phyloP scores from a whole-genome alignment of 2,329 filamentous ascomycete species.

The Monilinia aucupariae region DNA sequence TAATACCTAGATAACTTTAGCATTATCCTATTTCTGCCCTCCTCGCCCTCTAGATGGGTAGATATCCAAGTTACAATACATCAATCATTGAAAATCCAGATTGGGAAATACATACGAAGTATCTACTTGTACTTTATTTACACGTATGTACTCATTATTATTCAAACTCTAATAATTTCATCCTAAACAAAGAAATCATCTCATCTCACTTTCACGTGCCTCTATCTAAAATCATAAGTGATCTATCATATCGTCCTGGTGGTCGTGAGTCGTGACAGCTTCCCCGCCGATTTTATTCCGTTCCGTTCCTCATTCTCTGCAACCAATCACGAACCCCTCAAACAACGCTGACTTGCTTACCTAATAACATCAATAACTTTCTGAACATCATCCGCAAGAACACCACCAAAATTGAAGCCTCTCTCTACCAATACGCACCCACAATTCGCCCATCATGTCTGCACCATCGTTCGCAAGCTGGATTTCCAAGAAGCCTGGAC shows the following conservation, averaged over 20 bases:
- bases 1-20: too few species aligned
- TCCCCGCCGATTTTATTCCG: conserved; percentile 5
- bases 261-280: not conserved
- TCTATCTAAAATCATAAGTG: not conserved
- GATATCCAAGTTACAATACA: too few species aligned
- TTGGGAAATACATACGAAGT: too few species aligned
- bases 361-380: conserved; percentile 15
- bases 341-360: conserved; percentile 11
- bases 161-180: not conserved
- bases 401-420: conserved; percentile 15
- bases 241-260: not conserved
- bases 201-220: conserved; percentile 1
- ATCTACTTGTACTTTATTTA: too few species aligned
- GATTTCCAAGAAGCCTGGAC: conserved; percentile 80
- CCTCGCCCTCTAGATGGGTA: too few species aligned
- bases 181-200: conserved; percentile 1
- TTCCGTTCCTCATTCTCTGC: not conserved
- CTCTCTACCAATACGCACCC: not conserved
- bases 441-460: conserved; percentile 32
- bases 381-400: conserved; percentile 15
- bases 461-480: conserved; percentile 61
- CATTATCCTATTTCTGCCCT: too few species aligned
- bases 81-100: too few species aligned
- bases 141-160: too few species aligned
- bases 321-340: not conserved